Evolutionary conservation across 495 filamentous ascomycete genomes (phyloP).

Genomic region (Hypoxylon crocopeplum): DNA sequence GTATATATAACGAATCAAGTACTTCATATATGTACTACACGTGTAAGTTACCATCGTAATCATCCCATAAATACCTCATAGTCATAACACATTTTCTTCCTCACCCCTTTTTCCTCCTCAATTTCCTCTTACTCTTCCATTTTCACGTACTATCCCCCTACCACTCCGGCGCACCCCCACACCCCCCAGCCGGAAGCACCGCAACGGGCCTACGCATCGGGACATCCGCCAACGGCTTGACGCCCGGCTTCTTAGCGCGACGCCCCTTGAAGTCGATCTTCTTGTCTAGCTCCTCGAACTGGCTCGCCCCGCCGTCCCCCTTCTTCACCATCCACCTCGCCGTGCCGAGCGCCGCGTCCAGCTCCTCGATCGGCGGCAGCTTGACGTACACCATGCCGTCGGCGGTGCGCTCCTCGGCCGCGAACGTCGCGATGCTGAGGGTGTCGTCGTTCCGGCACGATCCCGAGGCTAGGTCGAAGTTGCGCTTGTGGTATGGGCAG

Average conservation of each 20-base stretch:
- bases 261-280: slow-evolving; percentile 56
- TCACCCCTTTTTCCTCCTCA: background rate
- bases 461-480: slow-evolving; percentile 80
- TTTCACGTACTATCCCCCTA: slow-evolving; percentile 39
- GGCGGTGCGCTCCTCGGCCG: slow-evolving; percentile 74
- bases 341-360: slow-evolving; percentile 84
- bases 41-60: too few relatives aligned
- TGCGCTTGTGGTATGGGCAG: slow-evolving; percentile 93
- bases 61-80: too few relatives aligned
- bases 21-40: too few relatives aligned
- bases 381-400: slow-evolving; percentile 88
- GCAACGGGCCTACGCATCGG: slow-evolving; percentile 50
- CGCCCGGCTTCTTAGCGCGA: slow-evolving; percentile 45
- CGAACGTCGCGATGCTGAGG: slow-evolving; percentile 87
- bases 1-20: too few relatives aligned
- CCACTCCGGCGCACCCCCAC: slow-evolving; percentile 71
- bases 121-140: too few relatives aligned
- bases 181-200: slow-evolving; percentile 55
- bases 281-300: slow-evolving; percentile 73
- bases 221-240: background rate
- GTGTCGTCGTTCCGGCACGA: slow-evolving; percentile 77
- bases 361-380: slow-evolving; percentile 83
- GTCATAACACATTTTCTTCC: background rate
- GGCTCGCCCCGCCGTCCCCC: slow-evolving; percentile 62
- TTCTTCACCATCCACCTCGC: slow-evolving; percentile 82